A percentile compares a stretch with the other conserved stretches of the same genome.
Conservation (phyloP, 2,329 filamentous ascomycete species). For the Orbilia ellipsospora region DNA sequence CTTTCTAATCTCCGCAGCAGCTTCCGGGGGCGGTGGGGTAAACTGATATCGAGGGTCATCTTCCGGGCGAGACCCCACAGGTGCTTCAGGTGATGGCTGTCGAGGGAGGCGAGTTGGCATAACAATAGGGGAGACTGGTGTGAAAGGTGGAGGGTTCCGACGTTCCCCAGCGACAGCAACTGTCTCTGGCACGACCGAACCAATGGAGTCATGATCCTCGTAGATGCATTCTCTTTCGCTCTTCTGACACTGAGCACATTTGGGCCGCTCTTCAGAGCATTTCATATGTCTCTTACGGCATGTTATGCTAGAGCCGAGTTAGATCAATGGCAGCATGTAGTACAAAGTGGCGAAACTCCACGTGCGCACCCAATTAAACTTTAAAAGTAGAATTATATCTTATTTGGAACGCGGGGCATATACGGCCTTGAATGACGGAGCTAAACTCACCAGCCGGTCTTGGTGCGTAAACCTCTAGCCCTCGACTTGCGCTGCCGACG, state of each 20-base stretch:
- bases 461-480: slow-evolving; percentile 64
- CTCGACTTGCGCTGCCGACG: slow-evolving; percentile 62
- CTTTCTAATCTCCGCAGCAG: slow-evolving; percentile 48
- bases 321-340: slow-evolving; percentile 10
- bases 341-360: slow-evolving; percentile 2
- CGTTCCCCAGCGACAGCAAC: slow-evolving; percentile 7
- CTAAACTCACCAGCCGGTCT: slow-evolving; percentile 63
- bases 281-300: slow-evolving; percentile 67
- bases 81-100: slow-evolving; percentile 22
- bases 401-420: neutral
- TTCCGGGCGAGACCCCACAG: slow-evolving; percentile 42
- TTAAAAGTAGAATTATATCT: neutral
- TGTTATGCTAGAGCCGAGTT: slow-evolving; percentile 61
- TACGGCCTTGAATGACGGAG: neutral
- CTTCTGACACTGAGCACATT: slow-evolving; percentile 65
- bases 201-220: slow-evolving; percentile 41
- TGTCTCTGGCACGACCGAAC: neutral
- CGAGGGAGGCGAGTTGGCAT: slow-evolving; percentile 22
- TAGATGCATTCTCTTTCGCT: slow-evolving; percentile 64
- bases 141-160: slow-evolving; percentile 18
- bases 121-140: slow-evolving; percentile 40
- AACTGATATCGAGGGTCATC: slow-evolving; percentile 52
- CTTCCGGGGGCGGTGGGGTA: slow-evolving; percentile 48
- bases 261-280: slow-evolving; percentile 66
- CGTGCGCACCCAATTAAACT: slow-evolving; percentile 1